These are phyloP conservation scores for Litsea cubeba DNA, from an alignment of 164 flowering plant genomes.

Conservation along the genomic window DNA sequence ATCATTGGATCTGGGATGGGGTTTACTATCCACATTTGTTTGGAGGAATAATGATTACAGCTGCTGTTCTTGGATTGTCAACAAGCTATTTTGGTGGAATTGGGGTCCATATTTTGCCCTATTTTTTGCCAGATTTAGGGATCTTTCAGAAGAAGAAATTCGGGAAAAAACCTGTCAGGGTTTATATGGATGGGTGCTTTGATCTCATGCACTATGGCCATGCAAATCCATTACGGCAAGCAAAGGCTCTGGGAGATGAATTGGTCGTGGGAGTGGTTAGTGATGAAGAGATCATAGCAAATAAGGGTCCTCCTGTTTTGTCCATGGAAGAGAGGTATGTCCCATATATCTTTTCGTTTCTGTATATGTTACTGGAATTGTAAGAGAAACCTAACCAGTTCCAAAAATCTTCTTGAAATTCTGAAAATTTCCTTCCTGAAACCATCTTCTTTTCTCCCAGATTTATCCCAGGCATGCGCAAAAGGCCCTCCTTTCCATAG, in stretches of 20 bases:
- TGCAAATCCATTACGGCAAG: slow-evolving; percentile 87
- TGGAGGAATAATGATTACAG: slow-evolving; percentile 81
- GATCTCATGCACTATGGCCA: slow-evolving; percentile 97
- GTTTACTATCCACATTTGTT: slow-evolving; percentile 55
- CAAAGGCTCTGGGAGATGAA: slow-evolving; percentile 79
- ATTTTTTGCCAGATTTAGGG: slow-evolving; percentile 45
- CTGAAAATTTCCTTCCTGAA: neutral
- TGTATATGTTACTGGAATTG: neutral
- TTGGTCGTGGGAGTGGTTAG: slow-evolving; percentile 86
- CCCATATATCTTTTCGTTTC: neutral
- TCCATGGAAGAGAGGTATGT: slow-evolving; percentile 82
- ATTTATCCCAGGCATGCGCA: neutral
- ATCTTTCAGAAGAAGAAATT: slow-evolving; percentile 52
- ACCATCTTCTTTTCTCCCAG: neutral
- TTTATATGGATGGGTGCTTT: slow-evolving; percentile 93
- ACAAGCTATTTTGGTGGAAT: slow-evolving; percentile 67
- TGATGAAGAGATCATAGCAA: slow-evolving; percentile 77
- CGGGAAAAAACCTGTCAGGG: slow-evolving; percentile 60
- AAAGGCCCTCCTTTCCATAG: neutral
- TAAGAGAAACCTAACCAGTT: too few relatives aligned
- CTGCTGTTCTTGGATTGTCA: slow-evolving; percentile 75
- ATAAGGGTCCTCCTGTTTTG: slow-evolving; percentile 85
- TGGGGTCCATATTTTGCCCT: slow-evolving; percentile 50
- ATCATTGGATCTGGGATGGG: slow-evolving; percentile 76
- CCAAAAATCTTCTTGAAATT: neutral